Conservation (phyloP, 441 rosid species). For the Kokia cookei region DNA sequence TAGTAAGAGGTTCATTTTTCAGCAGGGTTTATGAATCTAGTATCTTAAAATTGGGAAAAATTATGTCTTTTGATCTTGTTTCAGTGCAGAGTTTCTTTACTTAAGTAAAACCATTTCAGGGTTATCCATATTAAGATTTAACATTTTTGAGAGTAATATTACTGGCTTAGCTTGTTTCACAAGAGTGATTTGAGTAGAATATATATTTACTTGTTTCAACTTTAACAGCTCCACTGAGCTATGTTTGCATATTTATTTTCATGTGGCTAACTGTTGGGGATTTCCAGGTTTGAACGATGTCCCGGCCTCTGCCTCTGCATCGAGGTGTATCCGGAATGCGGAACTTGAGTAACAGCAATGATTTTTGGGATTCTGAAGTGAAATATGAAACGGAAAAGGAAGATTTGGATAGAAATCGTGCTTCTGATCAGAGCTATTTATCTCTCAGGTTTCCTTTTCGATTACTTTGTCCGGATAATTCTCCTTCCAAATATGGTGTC, state of each 20-base stretch:
- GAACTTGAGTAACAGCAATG: constrained; percentile 59
- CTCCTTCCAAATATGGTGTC: constrained; percentile 54
- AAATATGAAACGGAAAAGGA: constrained; percentile 72
- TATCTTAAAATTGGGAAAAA: constrained; percentile 7
- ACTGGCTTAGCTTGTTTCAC: neutral
- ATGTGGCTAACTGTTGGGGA: constrained; percentile 14
- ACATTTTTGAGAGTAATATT: neutral
- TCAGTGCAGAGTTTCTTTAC: neutral
- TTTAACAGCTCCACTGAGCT: neutral
- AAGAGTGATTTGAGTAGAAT: neutral
- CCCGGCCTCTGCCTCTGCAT: constrained; percentile 40
- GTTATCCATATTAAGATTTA: neutral
- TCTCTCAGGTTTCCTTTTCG: constrained; percentile 54
- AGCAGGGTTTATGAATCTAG: constrained; percentile 28
- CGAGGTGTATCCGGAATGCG: constrained; percentile 65
- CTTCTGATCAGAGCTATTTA: constrained; percentile 43
- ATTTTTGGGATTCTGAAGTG: constrained; percentile 70
- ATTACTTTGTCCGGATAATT: constrained; percentile 38
- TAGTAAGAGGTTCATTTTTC: neutral
- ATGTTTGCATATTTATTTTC: neutral
- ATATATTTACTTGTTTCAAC: neutral
- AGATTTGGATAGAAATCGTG: constrained; percentile 47
- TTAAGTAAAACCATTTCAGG: neutral
- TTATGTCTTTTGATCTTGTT: constrained; percentile 2
- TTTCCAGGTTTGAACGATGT: neutral